Conservation (phyloP, 257 asterid genomes). For the Jacaranda mimosifolia region DNA sequence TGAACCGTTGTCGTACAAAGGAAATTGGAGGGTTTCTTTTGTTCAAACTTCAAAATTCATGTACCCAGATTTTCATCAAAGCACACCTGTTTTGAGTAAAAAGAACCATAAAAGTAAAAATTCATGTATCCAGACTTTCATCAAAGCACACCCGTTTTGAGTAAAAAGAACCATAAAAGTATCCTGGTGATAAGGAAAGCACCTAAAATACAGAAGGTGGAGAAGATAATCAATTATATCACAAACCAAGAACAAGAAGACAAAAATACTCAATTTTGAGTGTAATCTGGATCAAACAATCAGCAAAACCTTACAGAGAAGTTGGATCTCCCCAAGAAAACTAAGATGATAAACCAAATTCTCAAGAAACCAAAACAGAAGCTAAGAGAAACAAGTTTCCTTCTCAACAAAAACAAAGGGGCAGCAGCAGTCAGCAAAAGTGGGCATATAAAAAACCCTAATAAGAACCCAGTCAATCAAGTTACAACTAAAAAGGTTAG, state of each 20-base stretch:
- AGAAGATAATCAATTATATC: no score
- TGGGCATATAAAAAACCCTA: conserved; percentile 27
- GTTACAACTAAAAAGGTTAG: conserved; percentile 41
- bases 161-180: no score
- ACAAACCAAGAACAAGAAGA: no score
- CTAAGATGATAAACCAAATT: no score
- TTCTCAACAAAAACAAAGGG: conserved; percentile 26
- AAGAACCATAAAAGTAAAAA: not conserved
- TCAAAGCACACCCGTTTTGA: no score
- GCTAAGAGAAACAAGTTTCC: conserved; percentile 39
- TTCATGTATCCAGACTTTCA: not conserved
- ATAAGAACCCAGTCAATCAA: conserved; percentile 33
- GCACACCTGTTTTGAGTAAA: no score
- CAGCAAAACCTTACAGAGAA: no score
- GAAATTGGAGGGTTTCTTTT: not conserved
- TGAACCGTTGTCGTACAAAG: conserved; percentile 13
- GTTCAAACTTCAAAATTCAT: conserved; percentile 1
- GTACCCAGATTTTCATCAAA: not conserved
- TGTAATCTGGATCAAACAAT: no score
- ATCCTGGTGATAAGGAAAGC: no score
- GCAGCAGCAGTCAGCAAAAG: conserved; percentile 22
- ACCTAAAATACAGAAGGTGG: no score
- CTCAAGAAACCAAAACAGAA: conserved; percentile 5
- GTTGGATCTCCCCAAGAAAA: no score
- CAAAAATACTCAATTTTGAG: no score